Evolutionary conservation across 108 stramenopile genomes (phyloP), one percentile per base, ranked within the genome.

Genomic region (Nitzschia sp.): DNA sequence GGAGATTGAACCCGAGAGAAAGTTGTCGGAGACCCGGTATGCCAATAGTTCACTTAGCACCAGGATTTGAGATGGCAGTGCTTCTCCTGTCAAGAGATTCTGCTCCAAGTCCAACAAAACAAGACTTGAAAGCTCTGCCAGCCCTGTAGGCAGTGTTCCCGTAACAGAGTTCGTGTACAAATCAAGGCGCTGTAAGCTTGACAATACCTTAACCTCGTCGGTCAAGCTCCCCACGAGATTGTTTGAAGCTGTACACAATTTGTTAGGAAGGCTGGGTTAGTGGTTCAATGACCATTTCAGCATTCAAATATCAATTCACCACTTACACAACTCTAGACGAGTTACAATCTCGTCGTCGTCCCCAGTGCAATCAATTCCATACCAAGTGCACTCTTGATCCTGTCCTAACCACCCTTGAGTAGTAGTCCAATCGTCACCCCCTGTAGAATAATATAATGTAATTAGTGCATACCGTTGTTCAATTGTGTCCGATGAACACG

Each of bases 321-420:
- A 78, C 80, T 63, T 71, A 75, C 81, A 15, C 41, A 75, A 44
- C 41, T 60, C 34, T 22, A 75, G 41, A 50, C 56, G 41, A 11
- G 57, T 70, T 20, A 44, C 57, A 43, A 59, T 38, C 5, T 54
- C 57, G 0, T 51, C 12, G 37, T 57, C 29, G 41, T 39, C 52
- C 11, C 39, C 69, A 14, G 57, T 42, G 40, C 89, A 90, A 15
- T 71, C 60, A 14, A 90, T 73, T 41, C 74, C 80, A 57, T 60
- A 65, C 89, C 89, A 90, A 10, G 72, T 68, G 53, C 89, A 90
- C 70, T 90, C 89, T 65, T 79, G 75, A 10, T 63, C 53, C 7
- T 63, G 62, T 12, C 83, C 73, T 15, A 90, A 53, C 89, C 89
- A 90, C 10, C 73, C 72, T 9, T 67, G 24, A 3, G 26, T 34